Evolutionary conservation across 805 yeast genomes (phyloP).

Genomic region (Metahyphopichia silvanorum): DNA sequence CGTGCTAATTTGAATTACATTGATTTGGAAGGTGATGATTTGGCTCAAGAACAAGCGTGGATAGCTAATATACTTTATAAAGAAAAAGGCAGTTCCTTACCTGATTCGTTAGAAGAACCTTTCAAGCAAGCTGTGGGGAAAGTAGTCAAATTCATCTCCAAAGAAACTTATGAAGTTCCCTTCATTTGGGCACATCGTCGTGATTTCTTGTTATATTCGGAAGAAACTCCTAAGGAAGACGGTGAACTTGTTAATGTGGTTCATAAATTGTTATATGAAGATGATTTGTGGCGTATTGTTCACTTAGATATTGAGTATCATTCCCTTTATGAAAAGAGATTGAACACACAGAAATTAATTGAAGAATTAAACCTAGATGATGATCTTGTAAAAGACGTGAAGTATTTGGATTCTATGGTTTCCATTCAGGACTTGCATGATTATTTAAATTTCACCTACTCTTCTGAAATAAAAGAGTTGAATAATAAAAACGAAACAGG

Average conservation of each 20-base stretch:
- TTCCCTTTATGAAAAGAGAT: constrained; percentile 72
- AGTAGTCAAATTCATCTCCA: constrained; percentile 67
- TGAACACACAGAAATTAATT: constrained; percentile 55
- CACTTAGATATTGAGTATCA: constrained; percentile 87
- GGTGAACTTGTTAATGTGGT: constrained; percentile 34
- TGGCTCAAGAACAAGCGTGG: constrained; percentile 76
- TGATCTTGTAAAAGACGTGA: constrained; percentile 51
- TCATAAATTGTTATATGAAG: constrained; percentile 61
- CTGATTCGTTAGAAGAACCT: constrained; percentile 41
- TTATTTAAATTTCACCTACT: constrained; percentile 70
- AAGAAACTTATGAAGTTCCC: constrained; percentile 86
- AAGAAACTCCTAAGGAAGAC: constrained; percentile 39
- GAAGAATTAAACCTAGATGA: constrained; percentile 56
- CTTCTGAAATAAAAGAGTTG: constrained; percentile 54
- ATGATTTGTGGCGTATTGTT: constrained; percentile 90
- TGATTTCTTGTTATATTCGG: constrained; percentile 70
- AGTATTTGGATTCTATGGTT: constrained; percentile 58
- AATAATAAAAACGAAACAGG: constrained; percentile 15
- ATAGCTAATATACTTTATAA: constrained; percentile 58
- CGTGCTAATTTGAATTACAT: constrained; percentile 66
- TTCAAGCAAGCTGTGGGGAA: constrained; percentile 65
- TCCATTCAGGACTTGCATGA: constrained; percentile 87
- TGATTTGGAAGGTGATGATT: constrained; percentile 67
- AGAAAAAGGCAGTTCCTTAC: constrained; percentile 50
- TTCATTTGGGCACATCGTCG: constrained; percentile 94